These are phyloP conservation scores for Ganoderma meredithae DNA, from an alignment of 1,284 basidiomycete species.

Conservation along the genomic window DNA sequence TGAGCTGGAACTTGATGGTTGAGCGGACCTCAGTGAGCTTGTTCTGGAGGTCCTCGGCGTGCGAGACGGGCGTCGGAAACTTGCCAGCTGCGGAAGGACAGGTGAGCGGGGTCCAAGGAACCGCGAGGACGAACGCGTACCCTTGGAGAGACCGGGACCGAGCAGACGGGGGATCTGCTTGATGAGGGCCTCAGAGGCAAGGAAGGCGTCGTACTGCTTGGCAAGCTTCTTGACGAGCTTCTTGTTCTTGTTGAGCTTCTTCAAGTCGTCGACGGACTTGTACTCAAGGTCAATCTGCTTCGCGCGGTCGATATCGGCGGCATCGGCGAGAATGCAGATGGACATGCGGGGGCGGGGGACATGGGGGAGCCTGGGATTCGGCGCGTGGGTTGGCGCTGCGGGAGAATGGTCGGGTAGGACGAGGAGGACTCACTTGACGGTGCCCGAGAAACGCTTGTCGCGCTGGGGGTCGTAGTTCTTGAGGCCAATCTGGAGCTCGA, in stretches of 20 bases:
- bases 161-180: conserved; percentile 99
- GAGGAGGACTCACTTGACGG: conserved; percentile 76
- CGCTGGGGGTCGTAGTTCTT: conserved; percentile 99
- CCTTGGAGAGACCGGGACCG: conserved; percentile 19
- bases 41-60: conserved; percentile 90
- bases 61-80: conserved; percentile 94
- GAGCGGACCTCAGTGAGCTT: conserved; percentile 97
- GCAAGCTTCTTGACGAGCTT: conserved; percentile 99
- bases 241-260: conserved; percentile 99
- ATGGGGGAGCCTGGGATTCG: conserved; percentile 82
- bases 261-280: conserved; percentile 99
- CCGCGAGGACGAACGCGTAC: background rate
- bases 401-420: background rate
- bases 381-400: conserved; percentile 16
- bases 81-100: conserved; percentile 79
- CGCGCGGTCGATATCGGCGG: conserved; percentile 97
- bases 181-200: conserved; percentile 97
- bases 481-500: conserved; percentile 96
- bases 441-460: conserved; percentile 97
- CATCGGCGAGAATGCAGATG: conserved; percentile 99
- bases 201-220: conserved; percentile 99
- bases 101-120: conserved; percentile 46
- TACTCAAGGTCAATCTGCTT: conserved; percentile 98
- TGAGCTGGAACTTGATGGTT: conserved; percentile 99
- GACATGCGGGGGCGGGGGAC: conserved; percentile 99